Evolutionary conservation across 805 yeast species (phyloP).

Genomic region (Lachancea nothofagi): DNA sequence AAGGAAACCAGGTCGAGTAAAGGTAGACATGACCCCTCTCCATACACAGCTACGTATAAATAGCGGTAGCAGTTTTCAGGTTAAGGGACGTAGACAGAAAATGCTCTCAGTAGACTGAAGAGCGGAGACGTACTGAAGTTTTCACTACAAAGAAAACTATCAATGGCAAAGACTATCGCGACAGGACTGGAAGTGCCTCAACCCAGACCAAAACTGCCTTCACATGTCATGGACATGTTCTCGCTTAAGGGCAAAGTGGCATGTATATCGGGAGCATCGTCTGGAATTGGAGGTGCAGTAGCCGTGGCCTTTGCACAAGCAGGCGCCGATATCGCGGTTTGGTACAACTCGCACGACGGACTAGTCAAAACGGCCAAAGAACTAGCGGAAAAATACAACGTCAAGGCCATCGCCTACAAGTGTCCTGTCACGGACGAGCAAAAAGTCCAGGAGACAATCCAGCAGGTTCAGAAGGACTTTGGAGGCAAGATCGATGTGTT

Average conservation of each 20-base stretch:
- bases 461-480: conserved; percentile 52
- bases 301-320: conserved; percentile 84
- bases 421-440: conserved; percentile 28
- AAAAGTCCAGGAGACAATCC: conserved; percentile 26
- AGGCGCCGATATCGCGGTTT: conserved; percentile 75
- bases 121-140: too few species aligned
- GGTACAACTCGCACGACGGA: conserved; percentile 55
- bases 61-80: too few species aligned
- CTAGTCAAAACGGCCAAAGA: conserved; percentile 28
- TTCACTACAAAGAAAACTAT: too few species aligned
- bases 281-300: conserved; percentile 77
- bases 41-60: too few species aligned
- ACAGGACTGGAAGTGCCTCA: conserved; percentile 37
- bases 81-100: too few species aligned
- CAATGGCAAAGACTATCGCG: conserved; percentile 18
- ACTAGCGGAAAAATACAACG: conserved; percentile 48
- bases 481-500: conserved; percentile 69
- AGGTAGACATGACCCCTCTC: too few species aligned
- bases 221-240: conserved; percentile 59
- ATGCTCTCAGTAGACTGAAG: too few species aligned
- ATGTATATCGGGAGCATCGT: conserved; percentile 77
- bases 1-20: too few species aligned
- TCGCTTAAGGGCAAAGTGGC: conserved; percentile 79
- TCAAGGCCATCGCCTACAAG: conserved; percentile 50
- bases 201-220: conserved; percentile 46